These are phyloP conservation scores for Pseudogymnoascus sp. DNA, from an alignment of 2,329 filamentous ascomycete genomes.

Conservation along the genomic window DNA sequence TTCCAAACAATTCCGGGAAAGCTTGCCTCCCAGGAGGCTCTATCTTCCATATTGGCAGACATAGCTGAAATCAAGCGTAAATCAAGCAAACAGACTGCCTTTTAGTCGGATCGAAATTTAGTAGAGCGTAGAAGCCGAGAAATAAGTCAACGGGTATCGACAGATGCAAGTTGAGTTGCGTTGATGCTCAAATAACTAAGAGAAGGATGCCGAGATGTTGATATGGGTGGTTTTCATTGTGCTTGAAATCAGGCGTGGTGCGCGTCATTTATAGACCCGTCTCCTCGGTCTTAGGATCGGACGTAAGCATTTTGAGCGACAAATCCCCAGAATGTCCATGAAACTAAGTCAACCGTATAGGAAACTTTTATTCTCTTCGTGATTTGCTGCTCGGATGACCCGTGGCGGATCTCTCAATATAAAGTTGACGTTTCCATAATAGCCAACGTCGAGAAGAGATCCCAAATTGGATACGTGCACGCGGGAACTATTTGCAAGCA, in stretches of 20 bases:
- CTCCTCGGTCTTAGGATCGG: background rate
- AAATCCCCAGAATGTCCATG: background rate
- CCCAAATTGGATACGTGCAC: background rate
- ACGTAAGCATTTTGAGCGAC: background rate
- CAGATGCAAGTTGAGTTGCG: background rate
- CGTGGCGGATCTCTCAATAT: background rate
- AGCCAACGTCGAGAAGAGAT: background rate
- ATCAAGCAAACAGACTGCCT: background rate
- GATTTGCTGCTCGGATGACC: background rate
- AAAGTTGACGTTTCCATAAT: background rate
- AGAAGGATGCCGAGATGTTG: background rate
- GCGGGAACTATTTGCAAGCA: background rate
- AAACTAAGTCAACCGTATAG: background rate
- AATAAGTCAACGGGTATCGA: background rate
- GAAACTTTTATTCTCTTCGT: background rate
- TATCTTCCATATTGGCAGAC: background rate
- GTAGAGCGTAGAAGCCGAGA: background rate
- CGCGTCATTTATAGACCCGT: background rate
- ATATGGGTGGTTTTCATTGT: background rate
- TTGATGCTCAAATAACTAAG: background rate
- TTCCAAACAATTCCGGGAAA: background rate
- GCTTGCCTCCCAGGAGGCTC: background rate
- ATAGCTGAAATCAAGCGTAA: background rate
- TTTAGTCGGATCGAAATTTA: background rate
- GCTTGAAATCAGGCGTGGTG: background rate